phyloP scores from a whole-genome alignment of 192 early-diverging fungal species.

The Rhizoclosmatium sp. region DNA sequence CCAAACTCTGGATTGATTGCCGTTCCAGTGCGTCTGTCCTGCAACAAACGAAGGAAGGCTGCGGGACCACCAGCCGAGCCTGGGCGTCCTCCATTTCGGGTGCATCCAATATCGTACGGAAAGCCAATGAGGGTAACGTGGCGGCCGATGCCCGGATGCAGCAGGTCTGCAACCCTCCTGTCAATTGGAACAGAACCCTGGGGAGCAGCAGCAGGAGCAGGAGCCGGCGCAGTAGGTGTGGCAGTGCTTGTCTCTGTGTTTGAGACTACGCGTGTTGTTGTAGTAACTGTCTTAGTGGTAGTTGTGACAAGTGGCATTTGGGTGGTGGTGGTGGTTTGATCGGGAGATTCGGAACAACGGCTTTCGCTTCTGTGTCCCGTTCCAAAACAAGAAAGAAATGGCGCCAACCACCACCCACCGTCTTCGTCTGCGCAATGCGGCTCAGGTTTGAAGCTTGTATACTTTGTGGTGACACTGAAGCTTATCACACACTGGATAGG shows the following conservation, averaged over 20 bases:
- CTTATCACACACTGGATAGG: too few relatives aligned
- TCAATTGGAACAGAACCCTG: not conserved
- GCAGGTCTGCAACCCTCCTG: conserved; percentile 14
- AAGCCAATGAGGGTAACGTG: conserved; percentile 33
- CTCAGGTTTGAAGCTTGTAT: not conserved
- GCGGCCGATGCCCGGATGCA: not conserved
- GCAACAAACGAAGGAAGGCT: conserved; percentile 10
- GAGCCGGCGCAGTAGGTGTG: not conserved
- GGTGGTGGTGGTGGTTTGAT: not conserved
- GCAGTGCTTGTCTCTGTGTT: not conserved
- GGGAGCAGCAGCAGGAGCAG: not conserved
- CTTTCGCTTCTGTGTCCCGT: not conserved
- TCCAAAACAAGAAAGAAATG: not conserved
- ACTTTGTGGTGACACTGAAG: too few relatives aligned
- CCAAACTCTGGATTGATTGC: conserved; percentile 26
- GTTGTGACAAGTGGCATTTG: not conserved
- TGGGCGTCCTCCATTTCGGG: conserved; percentile 26
- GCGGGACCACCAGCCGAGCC: conserved; percentile 22
- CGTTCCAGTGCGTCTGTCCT: conserved; percentile 28
- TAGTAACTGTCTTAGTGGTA: not conserved
- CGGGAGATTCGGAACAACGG: too few relatives aligned
- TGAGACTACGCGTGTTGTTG: not conserved
- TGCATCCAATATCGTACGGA: conserved; percentile 31
- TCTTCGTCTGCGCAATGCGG: conserved; percentile 26
- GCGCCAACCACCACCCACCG: conserved; percentile 3